Base-by-base conservation (phyloP, 2,329 filamentous ascomycete species). In the Calonectria multiphialidica region DNA sequence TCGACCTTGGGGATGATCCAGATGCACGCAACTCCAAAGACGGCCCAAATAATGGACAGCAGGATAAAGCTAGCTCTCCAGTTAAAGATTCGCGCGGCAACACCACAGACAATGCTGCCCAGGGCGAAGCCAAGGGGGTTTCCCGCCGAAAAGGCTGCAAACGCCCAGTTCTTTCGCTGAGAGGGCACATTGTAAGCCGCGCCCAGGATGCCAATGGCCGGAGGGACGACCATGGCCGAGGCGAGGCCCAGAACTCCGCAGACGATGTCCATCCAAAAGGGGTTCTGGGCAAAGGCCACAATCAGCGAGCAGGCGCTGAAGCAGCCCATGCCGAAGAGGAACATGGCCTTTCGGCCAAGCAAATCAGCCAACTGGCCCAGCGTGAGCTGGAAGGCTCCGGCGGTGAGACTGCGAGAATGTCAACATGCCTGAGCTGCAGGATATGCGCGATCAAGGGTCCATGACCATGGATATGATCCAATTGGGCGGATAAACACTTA, bases 41-140 rank as follows among this genome's bases (percentile, higher is more conserved):
- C 79, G 2, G 89, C 86, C 83, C 92, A 94, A 37, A 93, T 88
- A 65, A 94, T 90, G 2, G 90, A 86, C 18, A 94, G 83, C 15
- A 92, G 81, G 80, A 89, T 90, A 77, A 92, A 93, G 0, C 87
- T 86, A 0, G 91, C 90, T 47, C 92, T 86, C 92, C 92, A 94
- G 70, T 86, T 89, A 72, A 90, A 90, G 1, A 93, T 78, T 66
- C 89, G 86, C 0, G 90, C 89, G 0, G 90, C 90, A 13, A 94
- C 83, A 0, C 92, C 92, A 9, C 89, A 90, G 2, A 92, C 86
- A 3, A 94, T 89, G 44, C 89, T 86, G 2, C 86, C 86, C 18
- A 84, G 61, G 5, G 85, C 81, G 62, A 85, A 85, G 0, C 84
- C 84, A 37, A 85, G 70, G 2, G 84, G 84, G 57, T 86, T 86